phyloP scores from a whole-genome alignment of 352 stramenopile species.

The Plasmopara viticola region DNA sequence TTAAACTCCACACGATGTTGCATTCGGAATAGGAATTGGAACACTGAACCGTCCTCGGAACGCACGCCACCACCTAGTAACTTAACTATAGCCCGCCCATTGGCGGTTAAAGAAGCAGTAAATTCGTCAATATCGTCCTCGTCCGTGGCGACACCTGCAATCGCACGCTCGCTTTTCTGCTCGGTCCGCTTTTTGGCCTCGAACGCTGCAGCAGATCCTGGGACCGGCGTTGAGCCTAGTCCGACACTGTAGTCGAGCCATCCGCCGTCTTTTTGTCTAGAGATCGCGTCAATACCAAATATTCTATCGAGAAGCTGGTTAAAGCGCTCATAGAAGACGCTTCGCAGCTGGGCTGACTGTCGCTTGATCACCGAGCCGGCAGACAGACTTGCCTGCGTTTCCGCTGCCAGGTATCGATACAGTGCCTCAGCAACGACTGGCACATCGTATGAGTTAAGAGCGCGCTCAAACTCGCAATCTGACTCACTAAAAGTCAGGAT shows the following conservation, averaged over 20 bases:
- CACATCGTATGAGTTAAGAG: constrained; percentile 65
- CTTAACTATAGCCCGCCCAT: constrained; percentile 48
- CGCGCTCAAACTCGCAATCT: constrained; percentile 64
- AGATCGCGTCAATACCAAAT: constrained; percentile 65
- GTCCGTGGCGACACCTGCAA: constrained; percentile 33
- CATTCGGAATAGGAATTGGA: constrained; percentile 75
- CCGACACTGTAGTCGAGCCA: constrained; percentile 81
- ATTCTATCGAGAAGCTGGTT: constrained; percentile 80
- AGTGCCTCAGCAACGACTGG: constrained; percentile 48
- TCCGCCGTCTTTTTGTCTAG: constrained; percentile 72
- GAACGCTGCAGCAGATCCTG: constrained; percentile 13
- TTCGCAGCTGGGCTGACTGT: constrained; percentile 68
- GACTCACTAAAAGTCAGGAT: constrained; percentile 45
- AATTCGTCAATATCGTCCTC: constrained; percentile 60
- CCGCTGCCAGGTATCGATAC: constrained; percentile 57
- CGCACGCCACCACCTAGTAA: constrained; percentile 53
- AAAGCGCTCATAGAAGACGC: constrained; percentile 83
- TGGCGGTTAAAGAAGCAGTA: constrained; percentile 36
- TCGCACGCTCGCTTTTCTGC: constrained; percentile 36
- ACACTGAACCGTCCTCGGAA: constrained; percentile 67
- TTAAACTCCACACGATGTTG: constrained; percentile 78
- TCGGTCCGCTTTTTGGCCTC: constrained; percentile 23
- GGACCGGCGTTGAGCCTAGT: constrained; percentile 13
- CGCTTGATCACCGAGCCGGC: constrained; percentile 50
- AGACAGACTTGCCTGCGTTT: constrained; percentile 60